Conservation (phyloP, 345 rosid genomes). For the Populus nigra region DNA sequence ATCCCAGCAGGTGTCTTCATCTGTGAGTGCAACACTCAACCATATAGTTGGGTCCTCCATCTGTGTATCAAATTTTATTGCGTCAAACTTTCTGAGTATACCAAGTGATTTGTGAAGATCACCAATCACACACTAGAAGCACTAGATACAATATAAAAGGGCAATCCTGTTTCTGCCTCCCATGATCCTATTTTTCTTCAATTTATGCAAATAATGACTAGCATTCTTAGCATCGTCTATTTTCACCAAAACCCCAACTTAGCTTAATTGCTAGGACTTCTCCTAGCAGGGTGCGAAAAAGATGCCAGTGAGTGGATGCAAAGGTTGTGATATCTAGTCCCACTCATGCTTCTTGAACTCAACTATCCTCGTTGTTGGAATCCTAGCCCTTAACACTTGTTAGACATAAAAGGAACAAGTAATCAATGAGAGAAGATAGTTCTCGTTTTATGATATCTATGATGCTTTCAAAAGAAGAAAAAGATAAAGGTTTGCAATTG, state of each 20-base stretch:
- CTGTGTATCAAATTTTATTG: constrained; percentile 44
- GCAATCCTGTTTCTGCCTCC: constrained; percentile 50
- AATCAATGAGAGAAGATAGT: background rate
- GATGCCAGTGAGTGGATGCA: constrained; percentile 60
- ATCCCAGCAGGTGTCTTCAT: constrained; percentile 72
- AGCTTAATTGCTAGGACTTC: constrained; percentile 78
- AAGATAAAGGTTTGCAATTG: background rate
- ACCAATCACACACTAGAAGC: constrained; percentile 50
- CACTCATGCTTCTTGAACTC: constrained; percentile 75
- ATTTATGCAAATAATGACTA: constrained; percentile 20
- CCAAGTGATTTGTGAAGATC: constrained; percentile 62
- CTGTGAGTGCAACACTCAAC: constrained; percentile 69
- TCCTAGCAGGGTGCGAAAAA: constrained; percentile 55
- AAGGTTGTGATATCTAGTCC: constrained; percentile 56
- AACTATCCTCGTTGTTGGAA: constrained; percentile 8
- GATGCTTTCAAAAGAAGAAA: background rate
- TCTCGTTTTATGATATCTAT: constrained; percentile 4
- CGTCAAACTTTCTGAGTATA: constrained; percentile 47
- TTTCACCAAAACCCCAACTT: constrained; percentile 79
- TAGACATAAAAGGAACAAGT: constrained; percentile 32
- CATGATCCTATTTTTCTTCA: constrained; percentile 25
- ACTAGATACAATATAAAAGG: constrained; percentile 66
- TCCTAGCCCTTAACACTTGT: background rate
- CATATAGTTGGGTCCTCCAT: constrained; percentile 66
- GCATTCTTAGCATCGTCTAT: constrained; percentile 50